Base-by-base conservation (phyloP, 805 yeast genomes). In the Starmerella potacharoeniae region DNA sequence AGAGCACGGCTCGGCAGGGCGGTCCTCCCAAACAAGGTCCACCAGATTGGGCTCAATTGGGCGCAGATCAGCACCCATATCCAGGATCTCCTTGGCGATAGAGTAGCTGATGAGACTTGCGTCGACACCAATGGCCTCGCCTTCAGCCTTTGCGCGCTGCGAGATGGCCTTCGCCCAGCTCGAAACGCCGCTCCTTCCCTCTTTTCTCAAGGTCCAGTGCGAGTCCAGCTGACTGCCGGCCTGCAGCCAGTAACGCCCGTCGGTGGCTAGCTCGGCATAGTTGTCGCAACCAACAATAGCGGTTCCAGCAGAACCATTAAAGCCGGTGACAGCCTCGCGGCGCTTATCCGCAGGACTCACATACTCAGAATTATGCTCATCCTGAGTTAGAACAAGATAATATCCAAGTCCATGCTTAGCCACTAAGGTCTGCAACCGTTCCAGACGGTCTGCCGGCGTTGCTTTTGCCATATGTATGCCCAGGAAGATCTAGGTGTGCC, bases 201-300 rank as follows among this genome's bases (percentile, higher is more conserved):
- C 95, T 65, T 84, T 89, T 57, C 93, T 74, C 47, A 93, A 70
- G 1, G 71, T 69, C 97, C 97, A 93, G 64, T 81, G 81, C 40
- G 69, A 65, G 66, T 87, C 95, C 54, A 93, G 73, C 70, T 93
- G 93, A 55, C 83, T 79, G 28, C 77, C 80, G 1, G 97, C 97
- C 71, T 93, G 98, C 56, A 86, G 73, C 68, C 88, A 93, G 71
- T 93, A 93, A 60, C 98, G 76, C 1, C 97, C 97, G 69, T 93
- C 98, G 0, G 98, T 93, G 8, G 95, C 81, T 51, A 93, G 71
- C 0, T 84, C 86, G 13, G 96, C 95, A 48, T 80, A 78, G 33
- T 33, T 46, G 53, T 75, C 74, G 45, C 73, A 66, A 5, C 95
- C 82, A 17, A 91, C 76, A n/a, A 93, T 77, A 1, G 96, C 97